Evolutionary conservation across 768 basidiomycete species (phyloP), one percentile per base, ranked within the genome.

Genomic region (Calocera cornea): DNA sequence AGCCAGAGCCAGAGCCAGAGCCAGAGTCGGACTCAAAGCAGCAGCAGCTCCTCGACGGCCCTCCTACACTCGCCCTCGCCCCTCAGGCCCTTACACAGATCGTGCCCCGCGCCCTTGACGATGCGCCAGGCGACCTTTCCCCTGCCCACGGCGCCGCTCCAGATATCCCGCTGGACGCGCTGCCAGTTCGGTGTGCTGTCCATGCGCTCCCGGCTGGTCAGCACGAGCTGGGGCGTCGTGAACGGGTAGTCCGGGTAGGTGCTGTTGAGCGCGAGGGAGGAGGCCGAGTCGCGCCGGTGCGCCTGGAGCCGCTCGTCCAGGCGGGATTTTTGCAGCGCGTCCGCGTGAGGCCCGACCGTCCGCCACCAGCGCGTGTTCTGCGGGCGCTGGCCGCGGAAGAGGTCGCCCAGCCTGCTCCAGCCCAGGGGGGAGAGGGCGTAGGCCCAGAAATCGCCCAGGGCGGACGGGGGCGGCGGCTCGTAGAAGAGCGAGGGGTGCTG

Each of bases 401-500:
- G 67, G 14, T 72, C 73, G 19, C 74, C 74, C n/a, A 77, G 69
- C 38, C 76, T 72, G 24, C 54, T 66, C 29, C 76, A 38, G 0
- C 74, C 74, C 10, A 77, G 68, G 1, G 75, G 74, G 1, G 76
- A 76, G 36, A 73, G 64, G 16, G 76, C 65, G 3, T 74, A 73
- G 1, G 74, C 73, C 22, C 74, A 64, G 14, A 75, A 76, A 22
- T 24, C 75, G 71, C 63, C 74, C 73, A 5, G 71, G 60, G 44
- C 70, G 70, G 14, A 74, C 65, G 12, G 72, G 67, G 17, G 65
- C 1, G 75, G 74, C 2, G 68, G 67, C 44, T 75, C 72, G 24
- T 70, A 67, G 68, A 77, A 77, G 68, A 77, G 8, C 75, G 75
- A 29, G 67, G 69, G 22, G 75, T 74, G 29, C 66, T 76, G 75